phyloP scores from a whole-genome alignment of 441 rosid species.

The Kokia cookei region DNA sequence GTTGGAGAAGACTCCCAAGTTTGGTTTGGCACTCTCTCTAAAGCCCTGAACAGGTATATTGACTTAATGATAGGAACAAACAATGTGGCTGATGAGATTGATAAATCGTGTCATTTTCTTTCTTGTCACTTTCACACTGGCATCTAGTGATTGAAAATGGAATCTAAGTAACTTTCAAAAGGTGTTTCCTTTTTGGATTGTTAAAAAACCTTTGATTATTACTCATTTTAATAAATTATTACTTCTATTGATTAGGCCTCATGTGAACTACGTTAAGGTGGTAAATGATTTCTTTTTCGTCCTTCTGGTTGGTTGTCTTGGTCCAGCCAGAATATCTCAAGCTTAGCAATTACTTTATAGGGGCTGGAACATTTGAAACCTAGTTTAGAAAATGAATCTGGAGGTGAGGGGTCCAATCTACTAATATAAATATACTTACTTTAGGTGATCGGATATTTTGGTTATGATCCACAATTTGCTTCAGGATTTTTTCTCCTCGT shows the following conservation, averaged over 20 bases:
- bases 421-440: not conserved
- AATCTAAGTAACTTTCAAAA: not conserved
- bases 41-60: conserved; percentile 24
- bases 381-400: not conserved
- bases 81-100: not conserved
- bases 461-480: not conserved
- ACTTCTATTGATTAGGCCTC: not conserved
- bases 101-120: not conserved
- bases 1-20: conserved; percentile 38
- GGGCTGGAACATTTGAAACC: not conserved
- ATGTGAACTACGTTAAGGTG: not conserved
- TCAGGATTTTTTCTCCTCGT: not conserved
- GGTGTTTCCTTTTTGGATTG: not conserved
- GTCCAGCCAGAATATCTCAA: not conserved
- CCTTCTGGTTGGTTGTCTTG: not conserved
- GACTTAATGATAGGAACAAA: not conserved
- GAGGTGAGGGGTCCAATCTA: not conserved
- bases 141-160: not conserved
- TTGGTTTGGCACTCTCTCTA: conserved; percentile 37
- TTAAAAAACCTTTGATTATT: not conserved
- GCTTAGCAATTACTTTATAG: not conserved
- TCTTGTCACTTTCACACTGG: not conserved
- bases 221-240: not conserved
- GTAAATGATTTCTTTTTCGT: not conserved
- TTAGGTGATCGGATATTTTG: not conserved